Evolutionary conservation across 305 asterid species (phyloP), one percentile per base, ranked within the genome.

Genomic region (Ajuga reptans): DNA sequence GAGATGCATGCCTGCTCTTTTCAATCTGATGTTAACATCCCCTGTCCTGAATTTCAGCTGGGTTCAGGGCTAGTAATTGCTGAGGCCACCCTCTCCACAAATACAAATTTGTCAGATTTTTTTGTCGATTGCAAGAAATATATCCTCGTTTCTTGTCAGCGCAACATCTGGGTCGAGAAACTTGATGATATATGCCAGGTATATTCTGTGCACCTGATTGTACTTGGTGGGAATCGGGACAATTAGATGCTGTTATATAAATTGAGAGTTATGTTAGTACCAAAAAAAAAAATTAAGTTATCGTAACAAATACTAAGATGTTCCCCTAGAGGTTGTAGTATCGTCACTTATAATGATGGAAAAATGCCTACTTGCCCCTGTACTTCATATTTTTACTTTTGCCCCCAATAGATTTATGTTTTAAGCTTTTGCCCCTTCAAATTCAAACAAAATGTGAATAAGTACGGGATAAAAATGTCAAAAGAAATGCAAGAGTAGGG

Each of bases 131-230:
- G 99, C 90, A 87, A 84, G 87, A 86, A 78, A 77, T 93, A 84
- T 60, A 71, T 89, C 17, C 68, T 91, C 57, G 54, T 69, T 60
- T 85, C 96, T 61, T 85, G 92, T 77, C 89, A 91, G 72, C 73
- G 87, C 68, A 71, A 76, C 75, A 53, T 27, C 31, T 87, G 95
- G 99, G 78, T 79, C 10, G 96, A 90, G 72, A 93, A 82, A 83
- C 80, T 90, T 60, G 96, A 92, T 57, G 97, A 90, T 51, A 81
- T 92, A 76, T 87, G 95, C 83, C 97, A 90, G 96, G 98, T 90
- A 74, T 59, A 79, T 63, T 47, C 42, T 72, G 31, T 77, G 56
- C 71, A 58, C 49, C 74, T 51, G 53, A 71, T 27, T 39, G 42
- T 59, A 9, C 4, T 46, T 58, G 47, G 14, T 54, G 51, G n/a